Percentiles rank a stretch among this genome's conserved stretches.
phyloP scores from a whole-genome alignment of 2,329 filamentous ascomycete genomes.

The Fusarium stilboides region DNA sequence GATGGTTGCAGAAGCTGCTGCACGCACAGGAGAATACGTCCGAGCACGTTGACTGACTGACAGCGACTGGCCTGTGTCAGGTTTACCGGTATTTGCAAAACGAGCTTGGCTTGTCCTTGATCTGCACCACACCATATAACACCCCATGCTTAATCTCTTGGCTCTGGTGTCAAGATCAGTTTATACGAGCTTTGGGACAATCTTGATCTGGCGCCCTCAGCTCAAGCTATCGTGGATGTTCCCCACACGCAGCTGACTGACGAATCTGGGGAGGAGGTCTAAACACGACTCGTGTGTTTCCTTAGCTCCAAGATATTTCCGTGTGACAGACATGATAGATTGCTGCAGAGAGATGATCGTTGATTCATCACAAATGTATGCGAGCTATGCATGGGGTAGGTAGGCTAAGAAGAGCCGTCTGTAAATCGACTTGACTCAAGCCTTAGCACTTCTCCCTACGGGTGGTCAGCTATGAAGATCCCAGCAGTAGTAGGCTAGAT shows the following conservation, averaged over 20 bases:
- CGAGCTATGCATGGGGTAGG: conserved; percentile 1
- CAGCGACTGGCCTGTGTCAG: conserved; percentile 17
- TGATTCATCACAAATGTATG: not conserved
- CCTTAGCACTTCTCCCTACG: not conserved
- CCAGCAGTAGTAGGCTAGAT: conserved; percentile 6
- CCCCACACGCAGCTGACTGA: conserved; percentile 20
- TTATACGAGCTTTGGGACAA: not conserved
- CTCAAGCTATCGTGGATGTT: conserved; percentile 5
- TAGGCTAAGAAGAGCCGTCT: not conserved
- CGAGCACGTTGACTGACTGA: conserved; percentile 9
- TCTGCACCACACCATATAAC: conserved; percentile 16
- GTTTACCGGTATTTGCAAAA: not conserved
- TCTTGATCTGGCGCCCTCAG: conserved; percentile 8
- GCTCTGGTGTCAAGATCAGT: conserved; percentile 19
- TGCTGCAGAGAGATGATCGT: not conserved
- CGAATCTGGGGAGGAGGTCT: conserved; percentile 11
- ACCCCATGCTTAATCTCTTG: conserved; percentile 1
- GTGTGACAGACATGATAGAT: not conserved
- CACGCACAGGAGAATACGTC: not conserved
- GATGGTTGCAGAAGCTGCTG: conserved; percentile 21
- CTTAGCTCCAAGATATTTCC: conserved; percentile 23
- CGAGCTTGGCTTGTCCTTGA: conserved; percentile 18
- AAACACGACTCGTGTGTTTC: conserved; percentile 22
- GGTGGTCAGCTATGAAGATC: conserved; percentile 3
- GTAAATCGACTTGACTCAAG: conserved; percentile 3